Evolutionary conservation across 371 early-diverging fungal genomes (phyloP).

Genomic region (Rhizopus microsporus): DNA sequence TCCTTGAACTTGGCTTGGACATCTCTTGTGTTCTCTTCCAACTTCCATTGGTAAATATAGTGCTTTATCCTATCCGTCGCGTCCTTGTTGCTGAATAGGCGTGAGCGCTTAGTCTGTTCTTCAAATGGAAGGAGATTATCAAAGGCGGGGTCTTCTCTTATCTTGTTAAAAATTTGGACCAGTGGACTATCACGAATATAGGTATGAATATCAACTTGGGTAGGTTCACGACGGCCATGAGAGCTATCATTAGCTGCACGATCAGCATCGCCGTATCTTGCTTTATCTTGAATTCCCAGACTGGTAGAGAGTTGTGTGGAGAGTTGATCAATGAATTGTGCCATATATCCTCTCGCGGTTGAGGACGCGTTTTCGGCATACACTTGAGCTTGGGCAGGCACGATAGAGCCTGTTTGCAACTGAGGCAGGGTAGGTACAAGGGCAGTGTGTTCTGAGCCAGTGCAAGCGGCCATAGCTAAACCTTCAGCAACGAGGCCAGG

Average conservation of each 20-base stretch:
- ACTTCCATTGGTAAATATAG: constrained; percentile 32
- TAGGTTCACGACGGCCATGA: background rate
- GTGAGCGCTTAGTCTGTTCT: constrained; percentile 15
- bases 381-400: constrained; percentile 12
- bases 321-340: constrained; percentile 9
- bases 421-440: constrained; percentile 21
- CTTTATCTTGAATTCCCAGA: constrained; percentile 9
- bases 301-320: constrained; percentile 8
- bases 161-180: constrained; percentile 22
- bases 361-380: constrained; percentile 20
- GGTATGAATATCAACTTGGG: constrained; percentile 12
- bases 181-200: constrained; percentile 26
- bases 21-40: constrained; percentile 31
- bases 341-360: constrained; percentile 5
- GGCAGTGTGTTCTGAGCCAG: constrained; percentile 18
- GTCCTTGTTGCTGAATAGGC: constrained; percentile 23
- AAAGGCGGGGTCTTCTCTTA: constrained; percentile 37
- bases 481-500: constrained; percentile 59
- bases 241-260: background rate
- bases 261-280: background rate
- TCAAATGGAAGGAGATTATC: constrained; percentile 25
- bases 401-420: background rate
- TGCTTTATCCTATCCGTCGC: constrained; percentile 31
- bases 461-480: constrained; percentile 55
- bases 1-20: constrained; percentile 41